Evolutionary conservation across 129 eudicot genomes (phyloP), one percentile per base, ranked within the genome.

Genomic region (Tanacetum coccineum): DNA sequence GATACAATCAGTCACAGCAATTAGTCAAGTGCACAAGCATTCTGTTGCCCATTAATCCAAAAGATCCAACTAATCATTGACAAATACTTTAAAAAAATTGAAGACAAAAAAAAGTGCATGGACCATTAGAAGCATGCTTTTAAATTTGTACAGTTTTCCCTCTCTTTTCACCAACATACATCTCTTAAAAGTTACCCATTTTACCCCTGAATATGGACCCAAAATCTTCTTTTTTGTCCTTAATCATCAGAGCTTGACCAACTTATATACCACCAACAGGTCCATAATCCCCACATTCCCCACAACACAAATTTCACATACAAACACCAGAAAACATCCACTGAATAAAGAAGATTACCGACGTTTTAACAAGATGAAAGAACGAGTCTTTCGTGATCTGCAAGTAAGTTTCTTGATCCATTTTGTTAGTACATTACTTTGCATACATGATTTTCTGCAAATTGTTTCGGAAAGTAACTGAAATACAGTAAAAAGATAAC

Each of bases 401-500:
- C 78, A 78, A 53, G 83, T 81, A 79, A 71, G 78, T 76, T 42
- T 66, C 68, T 74, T 45, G n/a, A 69, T 79, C 80, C 7, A 50
- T 58, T 59, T 65, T 26, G 56, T 20, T 45, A 60, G 49, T 53
- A 61, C 42, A 51, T 62, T 67, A 36, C 67, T 66, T 59, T 30
- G 51, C 65, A 74, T 66, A 46, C 45, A 57, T 40, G 14, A 20
- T 13, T 60, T 57, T 67, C 72, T 56, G 59, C 40, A 50, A 66
- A 13, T 14, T 62, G 55, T 62, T 17, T 20, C 20, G 18, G 9
- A 45, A 73, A n/a, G 42, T 45, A 70, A 59, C 25, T 54, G 45
- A 51, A 49, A 46, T 20, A 20, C 9, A 60, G 0, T 9, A 67
- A 51, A 50, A 67, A 36, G 55, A 39, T 58, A 51, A 65, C 53